These are phyloP conservation scores for Globisporangium lucens DNA, from an alignment of 352 stramenopile species.

Conservation along the genomic window DNA sequence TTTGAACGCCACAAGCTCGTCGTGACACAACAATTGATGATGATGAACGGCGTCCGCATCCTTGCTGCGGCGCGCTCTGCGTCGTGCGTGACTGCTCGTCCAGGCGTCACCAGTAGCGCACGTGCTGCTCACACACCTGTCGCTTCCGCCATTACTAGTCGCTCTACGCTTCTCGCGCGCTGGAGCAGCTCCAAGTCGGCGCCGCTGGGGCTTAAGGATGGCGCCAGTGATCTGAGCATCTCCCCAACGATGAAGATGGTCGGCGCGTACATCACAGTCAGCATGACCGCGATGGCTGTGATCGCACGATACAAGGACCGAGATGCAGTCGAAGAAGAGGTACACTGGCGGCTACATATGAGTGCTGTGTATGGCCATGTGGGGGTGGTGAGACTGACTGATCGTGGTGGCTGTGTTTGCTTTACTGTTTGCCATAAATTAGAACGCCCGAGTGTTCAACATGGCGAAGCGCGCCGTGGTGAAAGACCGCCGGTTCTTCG, in stretches of 20 bases:
- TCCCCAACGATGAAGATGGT: constrained; percentile 58
- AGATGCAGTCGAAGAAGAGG: constrained; percentile 52
- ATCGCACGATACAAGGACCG: constrained; percentile 65
- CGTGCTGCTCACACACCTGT: background rate
- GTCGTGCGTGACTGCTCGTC: constrained; percentile 4
- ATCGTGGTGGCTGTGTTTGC: background rate
- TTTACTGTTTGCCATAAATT: background rate
- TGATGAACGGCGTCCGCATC: background rate
- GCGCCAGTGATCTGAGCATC: constrained; percentile 24
- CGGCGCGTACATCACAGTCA: constrained; percentile 50
- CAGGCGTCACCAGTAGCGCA: background rate
- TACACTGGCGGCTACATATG: background rate
- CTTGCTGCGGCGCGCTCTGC: constrained; percentile 4
- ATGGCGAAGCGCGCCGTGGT: constrained; percentile 73
- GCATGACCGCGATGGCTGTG: constrained; percentile 45
- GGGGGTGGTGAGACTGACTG: no score
- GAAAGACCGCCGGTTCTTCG: constrained; percentile 72
- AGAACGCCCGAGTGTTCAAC: constrained; percentile 69
- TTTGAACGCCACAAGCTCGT: background rate
- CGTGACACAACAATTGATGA: background rate
- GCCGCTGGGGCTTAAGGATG: constrained; percentile 48
- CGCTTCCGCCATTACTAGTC: background rate
- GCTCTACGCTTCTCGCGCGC: constrained; percentile 8
- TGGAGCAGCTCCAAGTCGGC: constrained; percentile 19
- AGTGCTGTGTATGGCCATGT: background rate